Evolutionary conservation across 176 grass and related monocot species (phyloP).

Genomic region (Sorghum bicolor): DNA sequence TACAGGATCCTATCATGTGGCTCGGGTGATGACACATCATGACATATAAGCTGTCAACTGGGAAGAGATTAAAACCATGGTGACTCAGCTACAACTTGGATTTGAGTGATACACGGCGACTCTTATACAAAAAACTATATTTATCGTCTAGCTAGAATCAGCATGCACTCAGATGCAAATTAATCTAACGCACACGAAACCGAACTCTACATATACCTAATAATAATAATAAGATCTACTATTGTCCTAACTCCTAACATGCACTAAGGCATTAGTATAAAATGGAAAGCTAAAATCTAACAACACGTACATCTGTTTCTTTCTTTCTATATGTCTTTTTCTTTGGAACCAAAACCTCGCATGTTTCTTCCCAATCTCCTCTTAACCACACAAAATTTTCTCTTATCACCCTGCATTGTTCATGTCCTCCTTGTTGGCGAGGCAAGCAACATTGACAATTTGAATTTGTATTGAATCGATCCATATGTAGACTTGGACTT

Average conservation of each 20-base stretch:
- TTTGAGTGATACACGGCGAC: neutral
- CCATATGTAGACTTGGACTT: too few species aligned
- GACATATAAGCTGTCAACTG: neutral
- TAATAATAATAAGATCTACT: neutral
- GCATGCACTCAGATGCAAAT: neutral
- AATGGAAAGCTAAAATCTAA: neutral
- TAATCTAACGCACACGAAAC: neutral
- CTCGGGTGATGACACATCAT: neutral
- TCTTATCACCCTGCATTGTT: too few species aligned
- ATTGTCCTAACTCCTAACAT: neutral
- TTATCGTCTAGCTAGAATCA: neutral
- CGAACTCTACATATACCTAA: neutral
- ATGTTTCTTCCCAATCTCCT: too few species aligned
- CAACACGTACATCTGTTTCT: too few species aligned
- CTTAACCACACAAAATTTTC: too few species aligned
- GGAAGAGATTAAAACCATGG: neutral
- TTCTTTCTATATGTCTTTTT: too few species aligned
- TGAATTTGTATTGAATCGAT: too few species aligned
- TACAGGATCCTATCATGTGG: neutral
- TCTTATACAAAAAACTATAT: neutral
- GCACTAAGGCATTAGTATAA: neutral
- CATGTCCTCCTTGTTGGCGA: too few species aligned
- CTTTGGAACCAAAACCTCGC: too few species aligned
- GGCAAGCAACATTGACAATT: too few species aligned
- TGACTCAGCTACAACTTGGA: slow-evolving; percentile 12